A percentile compares a stretch with the other conserved stretches of the same genome.
Conservation (phyloP, 352 stramenopile genomes). For the Globisporangium carolinianum region DNA sequence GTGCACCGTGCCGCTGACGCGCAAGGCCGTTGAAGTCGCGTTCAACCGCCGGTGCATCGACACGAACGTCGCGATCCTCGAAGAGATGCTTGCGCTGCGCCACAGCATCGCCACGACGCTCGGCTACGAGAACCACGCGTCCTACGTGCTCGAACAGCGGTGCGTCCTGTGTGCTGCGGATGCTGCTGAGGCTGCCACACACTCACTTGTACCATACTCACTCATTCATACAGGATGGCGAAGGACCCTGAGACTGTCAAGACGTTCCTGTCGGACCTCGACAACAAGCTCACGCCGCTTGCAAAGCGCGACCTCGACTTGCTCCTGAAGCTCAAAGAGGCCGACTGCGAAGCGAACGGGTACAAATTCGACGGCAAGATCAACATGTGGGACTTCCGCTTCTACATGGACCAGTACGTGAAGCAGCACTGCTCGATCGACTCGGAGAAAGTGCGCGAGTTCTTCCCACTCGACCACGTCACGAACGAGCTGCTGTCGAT, state of each 20-base stretch:
- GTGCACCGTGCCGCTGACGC: conserved; percentile 79
- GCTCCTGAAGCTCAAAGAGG: conserved; percentile 68
- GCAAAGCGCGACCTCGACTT: conserved; percentile 69
- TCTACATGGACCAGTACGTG: conserved; percentile 85
- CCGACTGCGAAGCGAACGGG: conserved; percentile 39
- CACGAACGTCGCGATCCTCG: conserved; percentile 74
- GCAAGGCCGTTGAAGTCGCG: conserved; percentile 68
- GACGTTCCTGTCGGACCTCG: conserved; percentile 63
- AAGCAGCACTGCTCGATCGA: conserved; percentile 88
- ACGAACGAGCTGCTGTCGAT: conserved; percentile 78
- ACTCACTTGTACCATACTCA: background rate
- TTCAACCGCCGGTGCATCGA: conserved; percentile 83
- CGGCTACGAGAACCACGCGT: conserved; percentile 79
- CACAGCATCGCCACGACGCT: conserved; percentile 68
- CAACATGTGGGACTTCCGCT: conserved; percentile 89
- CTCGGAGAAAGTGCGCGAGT: conserved; percentile 79
- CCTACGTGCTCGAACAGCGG: conserved; percentile 79
- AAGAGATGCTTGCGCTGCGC: conserved; percentile 76
- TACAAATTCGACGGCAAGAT: conserved; percentile 79
- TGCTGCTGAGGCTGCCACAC: background rate
- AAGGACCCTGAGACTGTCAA: conserved; percentile 50
- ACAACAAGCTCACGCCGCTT: conserved; percentile 71
- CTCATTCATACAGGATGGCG: conserved; percentile 42
- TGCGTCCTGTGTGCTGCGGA: conserved; percentile 16
- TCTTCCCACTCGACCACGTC: conserved; percentile 85